Percentiles rank a stretch among this genome's conserved stretches.
phyloP scores from a whole-genome alignment of 2,329 filamentous ascomycete species.

The Penicillium psychrosexuale region DNA sequence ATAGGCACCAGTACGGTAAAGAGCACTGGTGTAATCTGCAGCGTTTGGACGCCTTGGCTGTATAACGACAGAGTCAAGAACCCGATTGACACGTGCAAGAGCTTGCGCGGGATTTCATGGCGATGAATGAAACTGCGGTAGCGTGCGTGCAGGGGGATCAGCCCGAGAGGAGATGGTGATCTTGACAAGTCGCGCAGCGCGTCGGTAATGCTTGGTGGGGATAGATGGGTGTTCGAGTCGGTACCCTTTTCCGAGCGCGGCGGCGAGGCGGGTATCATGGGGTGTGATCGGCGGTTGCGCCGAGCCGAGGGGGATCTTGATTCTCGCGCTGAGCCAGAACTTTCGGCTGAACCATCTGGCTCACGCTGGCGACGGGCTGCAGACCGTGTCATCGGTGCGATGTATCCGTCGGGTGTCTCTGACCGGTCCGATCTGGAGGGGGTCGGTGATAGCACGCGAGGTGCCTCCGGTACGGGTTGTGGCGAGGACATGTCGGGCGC shows the following conservation, averaged over 20 bases:
- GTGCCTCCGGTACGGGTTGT: slow-evolving; percentile 68
- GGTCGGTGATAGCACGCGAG: slow-evolving; percentile 85
- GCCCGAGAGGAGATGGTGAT: slow-evolving; percentile 84
- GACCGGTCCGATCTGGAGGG: slow-evolving; percentile 60
- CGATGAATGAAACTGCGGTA: slow-evolving; percentile 92
- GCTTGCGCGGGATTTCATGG: slow-evolving; percentile 93
- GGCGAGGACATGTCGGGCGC: slow-evolving; percentile 43
- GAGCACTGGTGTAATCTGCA: slow-evolving; percentile 77
- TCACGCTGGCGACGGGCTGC: slow-evolving; percentile 57
- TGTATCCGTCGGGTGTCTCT: slow-evolving; percentile 59
- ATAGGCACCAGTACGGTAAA: slow-evolving; percentile 80
- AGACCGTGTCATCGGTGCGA: slow-evolving; percentile 73
- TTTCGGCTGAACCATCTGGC: slow-evolving; percentile 46
- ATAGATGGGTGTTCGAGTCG: slow-evolving; percentile 39
- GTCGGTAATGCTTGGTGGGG: slow-evolving; percentile 52
- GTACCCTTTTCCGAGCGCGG: slow-evolving; percentile 36
- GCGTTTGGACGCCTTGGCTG: slow-evolving; percentile 70
- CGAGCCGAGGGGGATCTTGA: slow-evolving; percentile 25
- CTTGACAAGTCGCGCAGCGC: slow-evolving; percentile 87
- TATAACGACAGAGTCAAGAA: slow-evolving; percentile 91
- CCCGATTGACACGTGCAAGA: slow-evolving; percentile 91
- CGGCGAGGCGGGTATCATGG: slow-evolving; percentile 41
- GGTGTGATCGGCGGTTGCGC: slow-evolving; percentile 39
- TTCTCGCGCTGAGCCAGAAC: slow-evolving; percentile 52
- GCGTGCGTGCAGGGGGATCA: slow-evolving; percentile 91